Conservation (phyloP, 768 basidiomycete species). For the Steccherinum ochraceum region DNA sequence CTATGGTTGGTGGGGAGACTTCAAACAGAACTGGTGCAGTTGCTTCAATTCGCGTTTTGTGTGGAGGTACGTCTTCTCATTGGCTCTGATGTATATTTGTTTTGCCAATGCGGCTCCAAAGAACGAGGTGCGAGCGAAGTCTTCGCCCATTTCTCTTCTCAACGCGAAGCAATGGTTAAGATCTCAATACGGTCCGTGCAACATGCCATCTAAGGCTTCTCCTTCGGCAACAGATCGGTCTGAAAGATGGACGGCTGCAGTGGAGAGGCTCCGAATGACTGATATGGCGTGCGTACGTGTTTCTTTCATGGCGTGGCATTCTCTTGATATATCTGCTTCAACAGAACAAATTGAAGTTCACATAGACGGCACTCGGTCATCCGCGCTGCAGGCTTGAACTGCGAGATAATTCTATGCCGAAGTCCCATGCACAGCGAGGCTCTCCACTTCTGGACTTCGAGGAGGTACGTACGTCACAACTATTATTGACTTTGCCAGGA, state of each 20-base stretch:
- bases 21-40: conserved; percentile 50
- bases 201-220: conserved; percentile 57
- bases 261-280: conserved; percentile 68
- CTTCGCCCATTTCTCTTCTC: conserved; percentile 57
- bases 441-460: conserved; percentile 74
- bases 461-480: conserved; percentile 39
- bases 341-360: conserved; percentile 61
- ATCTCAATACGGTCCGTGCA: conserved; percentile 43
- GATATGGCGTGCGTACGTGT: conserved; percentile 53
- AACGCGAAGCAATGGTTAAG: conserved; percentile 36
- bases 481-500: neutral
- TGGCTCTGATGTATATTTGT: too few species aligned
- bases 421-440: conserved; percentile 54
- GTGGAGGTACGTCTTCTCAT: too few species aligned
- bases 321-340: neutral
- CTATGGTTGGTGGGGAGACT: conserved; percentile 70
- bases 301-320: conserved; percentile 1
- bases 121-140: conserved; percentile 54
- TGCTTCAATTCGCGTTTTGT: conserved; percentile 69
- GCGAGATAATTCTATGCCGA: conserved; percentile 27
- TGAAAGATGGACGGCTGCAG: conserved; percentile 53
- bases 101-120: too few species aligned
- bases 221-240: conserved; percentile 63
- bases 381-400: conserved; percentile 44
- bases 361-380: too few species aligned